Base-by-base conservation (phyloP, 176 grass and related monocot species). In the Tillandsia fasciculata region DNA sequence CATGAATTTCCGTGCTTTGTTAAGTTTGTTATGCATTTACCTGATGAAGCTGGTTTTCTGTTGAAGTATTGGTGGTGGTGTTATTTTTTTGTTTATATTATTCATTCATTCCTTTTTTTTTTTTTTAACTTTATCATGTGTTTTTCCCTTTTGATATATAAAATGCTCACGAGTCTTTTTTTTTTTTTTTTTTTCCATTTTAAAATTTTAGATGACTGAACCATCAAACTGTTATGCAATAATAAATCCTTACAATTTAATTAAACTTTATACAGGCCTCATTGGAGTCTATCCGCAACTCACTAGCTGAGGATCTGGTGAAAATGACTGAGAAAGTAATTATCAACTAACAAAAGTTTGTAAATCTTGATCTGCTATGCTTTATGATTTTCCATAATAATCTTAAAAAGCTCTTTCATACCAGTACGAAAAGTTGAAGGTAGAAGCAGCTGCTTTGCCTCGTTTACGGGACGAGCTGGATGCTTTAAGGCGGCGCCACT, bases 301-400 rank as follows among this genome's bases (percentile, higher is more conserved):
- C 95, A 69, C 64, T 99, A 59, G 95, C 95, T 50, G 95, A 99
- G 79, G 95, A 94, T 70, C 70, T 99, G 78, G 95, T 99, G 68
- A 94, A 99, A 83, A 77, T 99, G 84, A 99, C 95, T 9, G 95
- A 99, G 74, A 82, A 99, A 80, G 95, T 99, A 84, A 82, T 53
- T 69, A 68, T 49, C 51, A 68, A 69, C 1, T 33, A 68, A 22
- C 47, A 42, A 51, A 74, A 8, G 12, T 26, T 15, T 74, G 2
- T 63, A 53, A 76, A 51, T 71, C 69, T 64, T 67, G 11, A 50
- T 52, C 26, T 66, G 78, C 26, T 50, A 15, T 50, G 33, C 9
- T 81, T 8, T 52, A 18, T 71, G 75, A 77, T 77, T 48, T 12
- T 17, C 18, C 3, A 50, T 8, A 50, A 26, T n/a, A 69, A 17